Evolutionary conservation across 345 rosid genomes (phyloP), one percentile per base, ranked within the genome.

Genomic region (Salix viminalis): DNA sequence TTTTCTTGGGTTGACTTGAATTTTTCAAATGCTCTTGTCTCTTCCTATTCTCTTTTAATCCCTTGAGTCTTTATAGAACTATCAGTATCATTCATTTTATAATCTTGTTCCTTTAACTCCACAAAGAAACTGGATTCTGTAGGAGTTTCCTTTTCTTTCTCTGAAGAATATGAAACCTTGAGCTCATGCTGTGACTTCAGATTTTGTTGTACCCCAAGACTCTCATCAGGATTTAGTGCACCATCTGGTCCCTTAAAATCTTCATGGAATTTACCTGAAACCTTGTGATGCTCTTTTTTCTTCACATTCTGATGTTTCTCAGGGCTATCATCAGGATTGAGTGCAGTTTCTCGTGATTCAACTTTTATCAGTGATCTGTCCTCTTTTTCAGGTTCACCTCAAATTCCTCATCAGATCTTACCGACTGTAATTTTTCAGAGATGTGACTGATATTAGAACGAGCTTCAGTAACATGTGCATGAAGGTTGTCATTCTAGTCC

Each of bases 401-500:
- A 0, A 75, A 81, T 60, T 85, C 92, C 14, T 86, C 89, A 66
- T 90, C 92, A 41, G 84, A 81, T 78, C 88, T 84, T 77, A 87
- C 91, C 54, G 46, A 79, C 36, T 88, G 82, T 62, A 96, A 71
- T 75, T 83, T 93, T 42, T 79, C 83, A 2, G 92, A 86, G 34
- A 96, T 82, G 72, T 89, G 84, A 36, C 85, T 85, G 46, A 83
- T 67, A 28, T 81, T 80, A 39, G 74, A 69, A 62, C 75, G 89
- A 6, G 94, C 91, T 83, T 87, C 89, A 2, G 83, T 82, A 42
- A 92, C 83, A 36, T 86, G 85, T 18, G 85, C 74, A 74, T 79
- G 87, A 76, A 96, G 85, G 75, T 65, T 76, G 67, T 76, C 84
- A 78, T 84, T 87, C 68, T 89, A 91, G 18, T 84, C 84, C 81